A percentile compares a stretch with the other conserved stretches of the same genome.
Evolutionary conservation across 805 yeast genomes (phyloP).

Genomic region (Candida anglica): DNA sequence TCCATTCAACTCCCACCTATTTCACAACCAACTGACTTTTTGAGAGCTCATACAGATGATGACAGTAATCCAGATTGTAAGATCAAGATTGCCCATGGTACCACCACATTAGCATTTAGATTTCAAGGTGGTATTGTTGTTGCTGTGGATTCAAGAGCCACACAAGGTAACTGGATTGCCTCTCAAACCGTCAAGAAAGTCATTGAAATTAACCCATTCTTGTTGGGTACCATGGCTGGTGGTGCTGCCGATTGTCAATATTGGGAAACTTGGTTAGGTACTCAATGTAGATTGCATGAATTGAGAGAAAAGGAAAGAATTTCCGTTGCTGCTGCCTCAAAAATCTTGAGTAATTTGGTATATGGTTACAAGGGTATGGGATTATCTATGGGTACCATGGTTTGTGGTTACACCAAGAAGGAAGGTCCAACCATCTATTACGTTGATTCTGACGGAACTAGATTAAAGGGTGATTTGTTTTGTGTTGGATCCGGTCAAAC

Average conservation of each 20-base stretch:
- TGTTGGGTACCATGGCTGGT: conserved; percentile 98
- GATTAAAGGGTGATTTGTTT: conserved; percentile 90
- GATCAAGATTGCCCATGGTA: conserved; percentile 97
- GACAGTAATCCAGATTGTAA: conserved; percentile 87
- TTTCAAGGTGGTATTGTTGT: conserved; percentile 94
- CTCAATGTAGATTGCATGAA: conserved; percentile 94
- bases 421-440: conserved; percentile 95
- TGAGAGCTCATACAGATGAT: conserved; percentile 98
- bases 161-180: conserved; percentile 97
- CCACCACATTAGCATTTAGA: conserved; percentile 96
- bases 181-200: conserved; percentile 97
- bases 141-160: conserved; percentile 97
- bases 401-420: conserved; percentile 92
- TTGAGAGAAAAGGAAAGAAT: conserved; percentile 92
- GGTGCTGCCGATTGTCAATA: conserved; percentile 99
- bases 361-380: conserved; percentile 97
- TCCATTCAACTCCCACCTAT: conserved; percentile 74
- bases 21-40: conserved; percentile 83
- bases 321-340: conserved; percentile 94
- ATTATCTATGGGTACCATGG: conserved; percentile 98
- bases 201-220: conserved; percentile 90
- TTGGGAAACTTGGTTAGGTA: conserved; percentile 99
- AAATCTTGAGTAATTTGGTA: conserved; percentile 84
- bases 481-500: conserved; percentile 99
- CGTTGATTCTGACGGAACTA: conserved; percentile 95